Conservation (phyloP, 2,329 filamentous ascomycete species). For the Scolecobasidium constrictum region DNA sequence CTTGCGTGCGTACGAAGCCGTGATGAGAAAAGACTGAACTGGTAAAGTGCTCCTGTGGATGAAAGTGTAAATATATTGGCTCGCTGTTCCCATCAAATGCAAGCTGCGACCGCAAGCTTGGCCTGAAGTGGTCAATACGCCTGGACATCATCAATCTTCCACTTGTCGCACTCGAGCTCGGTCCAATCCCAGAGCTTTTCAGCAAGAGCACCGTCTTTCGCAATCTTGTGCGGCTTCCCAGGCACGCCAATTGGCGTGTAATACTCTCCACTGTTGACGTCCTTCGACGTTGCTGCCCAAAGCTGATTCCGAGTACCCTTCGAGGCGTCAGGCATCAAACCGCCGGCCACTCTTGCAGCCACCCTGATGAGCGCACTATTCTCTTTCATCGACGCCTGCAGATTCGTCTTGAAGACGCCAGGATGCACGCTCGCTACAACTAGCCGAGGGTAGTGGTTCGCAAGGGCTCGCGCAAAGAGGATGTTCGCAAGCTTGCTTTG, state of each 20-base stretch:
- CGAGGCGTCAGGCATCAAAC: neutral
- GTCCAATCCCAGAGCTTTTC: slow-evolving; percentile 29
- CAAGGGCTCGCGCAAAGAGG: slow-evolving; percentile 33
- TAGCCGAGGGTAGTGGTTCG: slow-evolving; percentile 33
- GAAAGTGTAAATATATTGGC: too few relatives aligned
- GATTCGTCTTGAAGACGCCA: slow-evolving; percentile 35
- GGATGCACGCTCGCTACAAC: slow-evolving; percentile 36
- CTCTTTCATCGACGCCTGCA: slow-evolving; percentile 14
- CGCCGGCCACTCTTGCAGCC: neutral
- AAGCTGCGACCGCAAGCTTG: too few relatives aligned
- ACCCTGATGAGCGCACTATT: neutral
- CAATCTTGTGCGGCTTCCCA: slow-evolving; percentile 15
- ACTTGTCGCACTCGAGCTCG: slow-evolving; percentile 20
- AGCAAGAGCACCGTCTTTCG: slow-evolving; percentile 18
- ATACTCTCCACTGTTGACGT: neutral
- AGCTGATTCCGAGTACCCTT: slow-evolving; percentile 9
- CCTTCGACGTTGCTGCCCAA: slow-evolving; percentile 4
- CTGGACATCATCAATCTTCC: too few relatives aligned
- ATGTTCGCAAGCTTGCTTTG: slow-evolving; percentile 41
- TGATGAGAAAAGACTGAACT: too few relatives aligned
- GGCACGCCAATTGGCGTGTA: slow-evolving; percentile 16
- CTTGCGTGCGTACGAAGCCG: too few relatives aligned
- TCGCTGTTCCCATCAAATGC: too few relatives aligned
- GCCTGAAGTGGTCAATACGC: too few relatives aligned
- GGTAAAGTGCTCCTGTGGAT: too few relatives aligned